Evolutionary conservation across 306 rosid species (phyloP), one percentile per base, ranked within the genome.

Genomic region (Boehmeria nivea): DNA sequence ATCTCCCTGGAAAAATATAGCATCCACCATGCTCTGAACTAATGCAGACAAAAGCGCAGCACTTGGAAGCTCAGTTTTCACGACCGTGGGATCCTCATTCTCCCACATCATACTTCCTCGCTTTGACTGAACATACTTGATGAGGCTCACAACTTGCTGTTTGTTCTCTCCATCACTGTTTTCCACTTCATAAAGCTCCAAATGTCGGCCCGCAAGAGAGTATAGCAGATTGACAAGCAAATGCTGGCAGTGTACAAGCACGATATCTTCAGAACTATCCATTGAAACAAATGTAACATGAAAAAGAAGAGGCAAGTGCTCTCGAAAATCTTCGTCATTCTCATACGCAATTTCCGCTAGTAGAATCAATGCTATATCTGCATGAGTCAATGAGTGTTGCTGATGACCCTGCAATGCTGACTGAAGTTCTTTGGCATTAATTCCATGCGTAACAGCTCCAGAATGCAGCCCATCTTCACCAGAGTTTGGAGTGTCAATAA

Each of bases 51-150:
- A 84, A 64, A 93, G 96, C 24, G 95, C 95, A 45, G 99, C 99
- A 79, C 99, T 93, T 42, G 99, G 99, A 66, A 93, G 95, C 72
- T 93, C 96, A 26, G 89, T 81, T 79, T 83, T 87, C 60, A 93
- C 94, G 42, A 93, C 88, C 8, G 96, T 81, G 36, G 99, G 95
- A 67, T 87, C 99, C 76, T 93, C 96, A 64, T 85, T 93, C 78
- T 93, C 99, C 99, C 99, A 93, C 99, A 93, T 93, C 99, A 93
- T 93, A 72, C 96, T 87, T 77, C 95, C 99, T 66, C 99, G 84
- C 73, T 93, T 93, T 59, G 99, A 93, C 52, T 93, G 99, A 59
- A 93, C 96, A 76, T 93, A 93, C 69, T 93, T 93, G 80, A 93
- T 93, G 76, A 93, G 71, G 79, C 95, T 88, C 61, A 93, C 96